Percentiles rank a stretch among this genome's conserved stretches.
Evolutionary conservation across 352 stramenopile species (phyloP).

Genomic region (Phytophthora citricola): DNA sequence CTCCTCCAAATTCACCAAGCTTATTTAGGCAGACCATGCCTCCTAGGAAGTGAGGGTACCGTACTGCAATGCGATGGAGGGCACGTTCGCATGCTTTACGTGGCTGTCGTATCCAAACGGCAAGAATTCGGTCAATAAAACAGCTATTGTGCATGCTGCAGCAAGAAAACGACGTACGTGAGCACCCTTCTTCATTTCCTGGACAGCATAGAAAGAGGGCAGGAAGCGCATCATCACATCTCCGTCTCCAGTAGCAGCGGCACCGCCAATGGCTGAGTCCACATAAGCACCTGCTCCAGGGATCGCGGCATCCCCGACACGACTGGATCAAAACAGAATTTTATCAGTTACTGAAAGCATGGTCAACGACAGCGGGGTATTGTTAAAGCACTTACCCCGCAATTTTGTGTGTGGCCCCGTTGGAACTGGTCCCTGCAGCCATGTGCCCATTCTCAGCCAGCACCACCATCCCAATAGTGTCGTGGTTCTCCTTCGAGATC

Average conservation of each 20-base stretch:
- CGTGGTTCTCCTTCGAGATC: conserved; percentile 80
- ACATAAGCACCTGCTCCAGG: conserved; percentile 89
- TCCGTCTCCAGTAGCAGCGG: conserved; percentile 88
- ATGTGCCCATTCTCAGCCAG: conserved; percentile 69
- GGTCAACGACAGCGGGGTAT: conserved; percentile 5
- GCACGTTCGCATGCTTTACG: conserved; percentile 63
- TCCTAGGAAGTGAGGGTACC: conserved; percentile 73
- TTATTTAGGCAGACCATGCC: conserved; percentile 84
- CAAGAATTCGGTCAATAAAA: conserved; percentile 10
- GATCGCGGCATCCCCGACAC: conserved; percentile 88
- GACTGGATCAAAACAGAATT: conserved; percentile 41
- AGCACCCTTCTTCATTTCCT: conserved; percentile 77
- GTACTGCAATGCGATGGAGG: conserved; percentile 54
- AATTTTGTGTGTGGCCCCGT: conserved; percentile 91
- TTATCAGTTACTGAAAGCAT: conserved; percentile 4
- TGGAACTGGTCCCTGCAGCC: conserved; percentile 88
- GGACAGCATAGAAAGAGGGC: conserved; percentile 82
- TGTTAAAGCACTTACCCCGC: conserved; percentile 51
- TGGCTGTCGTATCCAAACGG: conserved; percentile 44
- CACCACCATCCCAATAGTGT: conserved; percentile 92
- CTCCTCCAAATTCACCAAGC: conserved; percentile 74
- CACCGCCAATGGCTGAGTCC: conserved; percentile 79
- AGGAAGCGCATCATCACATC: conserved; percentile 94
- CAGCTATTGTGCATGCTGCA: background rate
- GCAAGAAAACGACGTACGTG: conserved; percentile 55